These are phyloP conservation scores for Alternaria arbusti DNA, from an alignment of 2,329 filamentous ascomycete species.

Conservation along the genomic window DNA sequence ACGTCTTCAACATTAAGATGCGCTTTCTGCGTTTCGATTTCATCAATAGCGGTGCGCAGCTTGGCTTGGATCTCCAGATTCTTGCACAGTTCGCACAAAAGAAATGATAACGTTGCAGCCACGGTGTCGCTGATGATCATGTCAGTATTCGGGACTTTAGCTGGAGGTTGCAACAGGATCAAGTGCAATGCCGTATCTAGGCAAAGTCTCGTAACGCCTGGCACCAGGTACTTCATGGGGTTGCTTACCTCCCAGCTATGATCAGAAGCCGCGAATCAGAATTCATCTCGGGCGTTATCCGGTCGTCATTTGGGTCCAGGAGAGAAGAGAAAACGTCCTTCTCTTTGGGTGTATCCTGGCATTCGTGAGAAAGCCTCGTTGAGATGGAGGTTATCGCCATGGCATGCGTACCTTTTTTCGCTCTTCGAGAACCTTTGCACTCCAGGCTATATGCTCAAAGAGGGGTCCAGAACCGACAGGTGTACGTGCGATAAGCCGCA, in stretches of 20 bases:
- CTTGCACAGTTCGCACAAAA: conserved; percentile 40
- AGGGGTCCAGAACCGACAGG: conserved; percentile 26
- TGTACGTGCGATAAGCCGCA: conserved; percentile 25
- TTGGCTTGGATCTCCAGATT: conserved; percentile 27
- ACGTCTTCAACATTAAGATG: conserved; percentile 37
- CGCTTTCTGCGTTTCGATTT: conserved; percentile 18
- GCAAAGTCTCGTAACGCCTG: background rate
- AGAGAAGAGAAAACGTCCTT: conserved; percentile 37
- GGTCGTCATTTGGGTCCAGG: conserved; percentile 25
- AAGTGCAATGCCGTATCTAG: background rate
- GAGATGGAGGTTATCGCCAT: too few relatives aligned
- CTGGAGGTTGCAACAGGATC: background rate
- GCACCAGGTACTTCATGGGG: background rate
- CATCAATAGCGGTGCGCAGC: conserved; percentile 29
- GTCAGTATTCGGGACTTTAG: background rate
- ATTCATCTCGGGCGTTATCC: conserved; percentile 31
- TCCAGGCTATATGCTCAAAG: conserved; percentile 33
- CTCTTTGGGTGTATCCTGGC: conserved; percentile 32
- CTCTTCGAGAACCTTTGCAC: conserved; percentile 30
- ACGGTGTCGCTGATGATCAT: conserved; percentile 35
- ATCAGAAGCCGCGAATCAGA: conserved; percentile 37
- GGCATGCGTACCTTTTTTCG: conserved; percentile 28
- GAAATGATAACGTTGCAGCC: conserved; percentile 35
- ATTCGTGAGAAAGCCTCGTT: background rate
- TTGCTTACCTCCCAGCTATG: conserved; percentile 39